Percentiles rank a stretch among this genome's conserved stretches.
These are phyloP conservation scores for Pythium insidiosum DNA, from an alignment of 352 stramenopile genomes.

Conservation along the genomic window DNA sequence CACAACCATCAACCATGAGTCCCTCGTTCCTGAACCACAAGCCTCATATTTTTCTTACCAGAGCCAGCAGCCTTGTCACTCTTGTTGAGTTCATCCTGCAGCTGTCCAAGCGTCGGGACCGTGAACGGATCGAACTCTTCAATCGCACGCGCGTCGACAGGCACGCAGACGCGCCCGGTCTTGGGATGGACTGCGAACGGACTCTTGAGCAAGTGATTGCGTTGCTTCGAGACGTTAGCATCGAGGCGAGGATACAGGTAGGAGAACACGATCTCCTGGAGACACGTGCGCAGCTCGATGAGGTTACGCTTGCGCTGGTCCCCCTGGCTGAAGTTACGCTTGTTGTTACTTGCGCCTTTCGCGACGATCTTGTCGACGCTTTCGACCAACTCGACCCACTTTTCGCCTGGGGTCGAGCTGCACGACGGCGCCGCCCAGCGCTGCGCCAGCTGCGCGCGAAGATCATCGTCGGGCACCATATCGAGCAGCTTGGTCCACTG, in stretches of 20 bases:
- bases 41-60: no score
- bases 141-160: constrained; percentile 83
- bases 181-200: constrained; percentile 98
- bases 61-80: background rate
- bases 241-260: constrained; percentile 98
- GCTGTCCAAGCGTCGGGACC: constrained; percentile 77
- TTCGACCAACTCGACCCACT: constrained; percentile 85
- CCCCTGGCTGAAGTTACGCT: constrained; percentile 22
- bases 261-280: constrained; percentile 93
- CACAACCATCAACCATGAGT: background rate
- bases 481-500: constrained; percentile 89
- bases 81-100: constrained; percentile 80
- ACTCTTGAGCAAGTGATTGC: constrained; percentile 99
- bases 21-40: background rate
- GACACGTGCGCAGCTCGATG: constrained; percentile 79
- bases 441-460: constrained; percentile 49
- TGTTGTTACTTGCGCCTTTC: constrained; percentile 44
- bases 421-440: constrained; percentile 48
- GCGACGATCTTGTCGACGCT: constrained; percentile 55
- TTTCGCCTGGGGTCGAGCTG: constrained; percentile 59
- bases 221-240: constrained; percentile 99
- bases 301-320: constrained; percentile 66
- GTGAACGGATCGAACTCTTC: constrained; percentile 83
- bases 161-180: constrained; percentile 97
- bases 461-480: constrained; percentile 89